A percentile compares a stretch with the other conserved stretches of the same genome.
Conservation (phyloP, 2,329 filamentous ascomycete species). For the Pestalotiopsis sp. region DNA sequence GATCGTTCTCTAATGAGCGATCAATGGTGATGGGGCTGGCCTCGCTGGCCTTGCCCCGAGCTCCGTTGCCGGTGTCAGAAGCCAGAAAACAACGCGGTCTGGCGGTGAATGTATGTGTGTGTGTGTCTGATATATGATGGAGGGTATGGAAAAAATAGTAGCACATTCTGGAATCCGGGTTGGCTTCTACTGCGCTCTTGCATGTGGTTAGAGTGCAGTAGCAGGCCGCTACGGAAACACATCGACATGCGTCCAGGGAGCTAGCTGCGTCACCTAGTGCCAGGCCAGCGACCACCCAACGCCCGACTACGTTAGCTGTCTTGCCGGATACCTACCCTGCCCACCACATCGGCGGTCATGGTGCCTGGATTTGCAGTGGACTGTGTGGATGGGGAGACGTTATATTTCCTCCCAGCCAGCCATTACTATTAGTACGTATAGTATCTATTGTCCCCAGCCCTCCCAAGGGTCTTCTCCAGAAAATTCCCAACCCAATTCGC, state of each 20-base stretch:
- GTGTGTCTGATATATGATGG: background rate
- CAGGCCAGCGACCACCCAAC: background rate
- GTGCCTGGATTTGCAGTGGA: background rate
- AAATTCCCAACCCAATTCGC: conserved; percentile 9
- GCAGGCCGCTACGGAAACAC: background rate
- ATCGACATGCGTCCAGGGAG: background rate
- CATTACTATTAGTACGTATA: background rate
- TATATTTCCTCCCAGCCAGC: background rate
- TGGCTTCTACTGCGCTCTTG: background rate
- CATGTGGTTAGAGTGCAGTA: background rate
- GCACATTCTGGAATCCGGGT: background rate
- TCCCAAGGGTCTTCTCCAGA: conserved; percentile 13
- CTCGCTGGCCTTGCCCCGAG: background rate
- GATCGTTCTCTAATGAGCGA: background rate
- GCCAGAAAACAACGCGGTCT: conserved; percentile 8
- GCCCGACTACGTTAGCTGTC: background rate
- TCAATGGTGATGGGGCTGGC: background rate
- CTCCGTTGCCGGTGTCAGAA: conserved; percentile 10
- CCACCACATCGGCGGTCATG: background rate
- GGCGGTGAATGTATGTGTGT: conserved; percentile 11
- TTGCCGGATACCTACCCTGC: background rate
- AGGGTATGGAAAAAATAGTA: background rate
- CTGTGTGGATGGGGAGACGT: background rate
- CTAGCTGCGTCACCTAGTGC: background rate
- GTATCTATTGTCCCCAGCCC: background rate